Conservation (phyloP, 306 rosid genomes). For the Acacia confusa region DNA sequence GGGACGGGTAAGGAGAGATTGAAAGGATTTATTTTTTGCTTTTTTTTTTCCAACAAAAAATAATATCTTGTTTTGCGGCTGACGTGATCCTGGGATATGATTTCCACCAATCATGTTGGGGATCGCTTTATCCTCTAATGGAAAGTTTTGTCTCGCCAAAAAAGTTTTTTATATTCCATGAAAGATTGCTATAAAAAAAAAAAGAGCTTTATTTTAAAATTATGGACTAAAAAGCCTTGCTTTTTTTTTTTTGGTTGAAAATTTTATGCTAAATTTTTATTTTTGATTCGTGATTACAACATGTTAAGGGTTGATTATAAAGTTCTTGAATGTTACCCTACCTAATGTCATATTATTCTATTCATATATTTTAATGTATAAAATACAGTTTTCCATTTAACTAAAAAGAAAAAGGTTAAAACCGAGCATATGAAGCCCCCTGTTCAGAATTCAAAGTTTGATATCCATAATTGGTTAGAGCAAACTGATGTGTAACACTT, state of each 20-base stretch:
- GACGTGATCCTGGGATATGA: constrained; percentile 15
- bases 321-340: neutral
- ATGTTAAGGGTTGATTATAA: neutral
- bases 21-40: neutral
- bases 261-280: neutral
- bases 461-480: neutral
- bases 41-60: no score
- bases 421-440: neutral
- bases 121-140: constrained; percentile 50
- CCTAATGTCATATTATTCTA: neutral
- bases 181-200: neutral
- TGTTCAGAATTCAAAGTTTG: neutral
- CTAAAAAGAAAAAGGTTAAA: neutral
- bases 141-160: neutral
- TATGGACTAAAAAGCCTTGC: neutral
- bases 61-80: neutral
- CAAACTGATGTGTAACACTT: neutral
- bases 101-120: constrained; percentile 56
- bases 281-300: neutral
- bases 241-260: neutral
- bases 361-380: neutral
- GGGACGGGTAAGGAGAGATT: constrained; percentile 26
- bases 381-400: no score
- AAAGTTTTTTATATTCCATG: neutral
- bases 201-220: neutral